phyloP scores from a whole-genome alignment of 106 monocot species.

The Agapanthus africanus region DNA sequence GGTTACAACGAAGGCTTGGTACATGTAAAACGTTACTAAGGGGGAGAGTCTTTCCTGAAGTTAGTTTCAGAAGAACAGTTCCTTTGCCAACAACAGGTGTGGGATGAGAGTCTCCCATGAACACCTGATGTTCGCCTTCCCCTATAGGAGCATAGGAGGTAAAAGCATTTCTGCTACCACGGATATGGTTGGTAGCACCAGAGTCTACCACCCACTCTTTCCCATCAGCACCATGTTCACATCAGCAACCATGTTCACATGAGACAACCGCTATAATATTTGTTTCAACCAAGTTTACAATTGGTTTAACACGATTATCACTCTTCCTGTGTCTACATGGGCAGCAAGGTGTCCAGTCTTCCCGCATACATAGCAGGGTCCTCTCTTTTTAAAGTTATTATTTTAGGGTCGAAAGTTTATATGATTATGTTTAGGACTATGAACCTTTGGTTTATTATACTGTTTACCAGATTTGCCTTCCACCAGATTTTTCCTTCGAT shows the following conservation, averaged over 20 bases:
- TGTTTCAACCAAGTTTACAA: background rate
- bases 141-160: background rate
- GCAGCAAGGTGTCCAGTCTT: background rate
- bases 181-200: slow-evolving; percentile 1
- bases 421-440: too few relatives aligned
- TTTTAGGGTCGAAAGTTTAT: too few relatives aligned
- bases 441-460: too few relatives aligned
- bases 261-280: background rate
- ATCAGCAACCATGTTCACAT: too few relatives aligned
- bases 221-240: background rate
- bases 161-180: background rate
- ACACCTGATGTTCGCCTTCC: background rate
- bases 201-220: slow-evolving; percentile 3
- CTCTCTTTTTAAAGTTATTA: too few relatives aligned
- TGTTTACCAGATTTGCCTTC: too few relatives aligned
- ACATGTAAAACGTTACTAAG: slow-evolving; percentile 7
- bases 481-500: too few relatives aligned
- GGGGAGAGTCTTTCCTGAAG: background rate
- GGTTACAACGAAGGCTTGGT: background rate
- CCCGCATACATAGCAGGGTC: too few relatives aligned
- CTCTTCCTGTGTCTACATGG: background rate
- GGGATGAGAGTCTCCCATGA: background rate
- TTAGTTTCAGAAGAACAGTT: slow-evolving; percentile 2
- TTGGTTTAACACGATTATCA: slow-evolving; percentile 1
- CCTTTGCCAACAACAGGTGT: slow-evolving; percentile 1